These are phyloP conservation scores for Suillus placidus DNA, from an alignment of 768 basidiomycete species.

Conservation along the genomic window DNA sequence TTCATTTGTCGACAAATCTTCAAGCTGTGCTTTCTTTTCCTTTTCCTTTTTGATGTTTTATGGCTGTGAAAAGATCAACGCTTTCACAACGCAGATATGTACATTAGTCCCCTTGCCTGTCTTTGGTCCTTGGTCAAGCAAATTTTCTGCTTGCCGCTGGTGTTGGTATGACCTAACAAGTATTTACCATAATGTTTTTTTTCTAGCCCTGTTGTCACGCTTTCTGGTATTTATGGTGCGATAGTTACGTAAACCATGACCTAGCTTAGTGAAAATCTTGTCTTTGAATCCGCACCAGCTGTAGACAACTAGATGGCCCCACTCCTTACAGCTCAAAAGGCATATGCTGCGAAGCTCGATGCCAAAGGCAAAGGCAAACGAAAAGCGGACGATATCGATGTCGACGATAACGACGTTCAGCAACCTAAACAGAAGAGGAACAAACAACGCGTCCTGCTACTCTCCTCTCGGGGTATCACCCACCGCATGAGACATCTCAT, in stretches of 20 bases:
- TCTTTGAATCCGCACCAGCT: not conserved
- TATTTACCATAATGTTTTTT: not conserved
- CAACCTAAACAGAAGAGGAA: slow-evolving; percentile 68
- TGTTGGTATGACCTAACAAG: slow-evolving; percentile 4
- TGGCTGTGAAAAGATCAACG: not conserved
- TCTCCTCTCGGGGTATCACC: slow-evolving; percentile 92
- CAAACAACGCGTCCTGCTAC: slow-evolving; percentile 92
- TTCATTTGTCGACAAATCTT: not conserved
- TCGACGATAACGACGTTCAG: slow-evolving; percentile 48
- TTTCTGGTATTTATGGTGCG: not conserved
- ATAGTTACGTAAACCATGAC: slow-evolving; percentile 28
- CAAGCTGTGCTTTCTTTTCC: slow-evolving; percentile 2
- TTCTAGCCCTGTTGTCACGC: not conserved
- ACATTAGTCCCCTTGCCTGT: slow-evolving; percentile 5
- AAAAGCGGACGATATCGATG: slow-evolving; percentile 64
- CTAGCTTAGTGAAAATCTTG: not conserved
- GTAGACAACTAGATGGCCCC: slow-evolving; percentile 55
- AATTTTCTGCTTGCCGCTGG: slow-evolving; percentile 3
- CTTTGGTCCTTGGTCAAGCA: slow-evolving; percentile 4
- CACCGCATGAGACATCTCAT: slow-evolving; percentile 97
- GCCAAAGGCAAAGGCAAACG: slow-evolving; percentile 55
- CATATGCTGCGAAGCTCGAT: slow-evolving; percentile 54
- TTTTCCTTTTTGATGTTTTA: slow-evolving; percentile 2
- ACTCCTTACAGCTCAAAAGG: slow-evolving; percentile 61
- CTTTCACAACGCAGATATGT: slow-evolving; percentile 5